These are phyloP conservation scores for Aspergillus sp. DNA, from an alignment of 2,329 filamentous ascomycete genomes.

Conservation along the genomic window DNA sequence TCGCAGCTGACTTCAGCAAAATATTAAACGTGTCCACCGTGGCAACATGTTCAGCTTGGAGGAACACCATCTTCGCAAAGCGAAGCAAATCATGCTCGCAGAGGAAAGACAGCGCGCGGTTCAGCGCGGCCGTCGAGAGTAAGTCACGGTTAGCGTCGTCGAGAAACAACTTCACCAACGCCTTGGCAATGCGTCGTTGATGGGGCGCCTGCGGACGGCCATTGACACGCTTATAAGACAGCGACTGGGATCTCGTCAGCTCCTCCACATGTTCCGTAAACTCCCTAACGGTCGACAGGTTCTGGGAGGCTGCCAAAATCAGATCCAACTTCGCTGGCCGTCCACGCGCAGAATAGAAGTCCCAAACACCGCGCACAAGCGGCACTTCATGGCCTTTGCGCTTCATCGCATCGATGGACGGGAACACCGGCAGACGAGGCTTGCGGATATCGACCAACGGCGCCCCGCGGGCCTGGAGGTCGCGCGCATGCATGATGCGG, in stretches of 20 bases:
- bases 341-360: conserved; percentile 8
- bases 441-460: conserved; percentile 30
- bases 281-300: conserved; percentile 27
- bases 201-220: conserved; percentile 3
- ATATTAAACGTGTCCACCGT: conserved; percentile 46
- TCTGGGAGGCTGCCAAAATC: conserved; percentile 10
- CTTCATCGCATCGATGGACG: conserved; percentile 25
- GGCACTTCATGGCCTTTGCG: conserved; percentile 24
- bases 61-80: conserved; percentile 34
- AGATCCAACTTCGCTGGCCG: conserved; percentile 10
- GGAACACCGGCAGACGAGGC: conserved; percentile 28
- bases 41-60: conserved; percentile 34
- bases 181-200: conserved; percentile 17
- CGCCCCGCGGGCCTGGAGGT: conserved; percentile 24
- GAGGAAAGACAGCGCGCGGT: conserved; percentile 40
- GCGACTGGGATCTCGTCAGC: conserved; percentile 27
- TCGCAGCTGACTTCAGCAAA: conserved; percentile 39
- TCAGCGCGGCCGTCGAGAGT: conserved; percentile 43
- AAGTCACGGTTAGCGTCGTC: conserved; percentile 26
- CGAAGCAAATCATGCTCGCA: conserved; percentile 31
- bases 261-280: conserved; percentile 42
- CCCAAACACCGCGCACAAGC: conserved; percentile 32
- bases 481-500: conserved; percentile 22
- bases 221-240: conserved; percentile 9
- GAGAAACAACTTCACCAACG: conserved; percentile 33